Evolutionary conservation across 164 flowering plant species (phyloP).

Genomic region (Kingdonia uniflora): DNA sequence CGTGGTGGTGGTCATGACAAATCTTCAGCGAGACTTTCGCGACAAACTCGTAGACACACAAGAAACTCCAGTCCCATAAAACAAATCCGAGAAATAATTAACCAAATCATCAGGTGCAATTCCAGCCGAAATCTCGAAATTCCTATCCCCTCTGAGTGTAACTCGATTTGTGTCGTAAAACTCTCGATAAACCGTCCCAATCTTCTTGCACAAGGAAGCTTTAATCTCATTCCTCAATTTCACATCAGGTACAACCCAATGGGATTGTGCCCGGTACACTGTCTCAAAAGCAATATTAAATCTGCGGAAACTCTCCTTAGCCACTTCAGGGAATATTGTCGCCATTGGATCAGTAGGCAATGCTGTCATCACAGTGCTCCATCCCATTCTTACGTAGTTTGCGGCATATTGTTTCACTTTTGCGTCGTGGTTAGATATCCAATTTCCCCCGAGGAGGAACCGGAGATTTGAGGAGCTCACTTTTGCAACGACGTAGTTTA

Average conservation of each 20-base stretch:
- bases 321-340: slow-evolving; percentile 18
- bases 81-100: slow-evolving; percentile 37
- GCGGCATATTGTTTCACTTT: slow-evolving; percentile 35
- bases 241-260: slow-evolving; percentile 32
- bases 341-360: slow-evolving; percentile 28
- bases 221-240: slow-evolving; percentile 46
- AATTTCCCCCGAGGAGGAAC: slow-evolving; percentile 44
- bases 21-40: no score
- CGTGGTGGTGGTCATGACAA: no score
- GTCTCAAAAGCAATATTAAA: slow-evolving; percentile 43
- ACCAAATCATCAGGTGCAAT: slow-evolving; percentile 45
- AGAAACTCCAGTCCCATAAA: slow-evolving; percentile 14
- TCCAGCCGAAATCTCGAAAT: slow-evolving; percentile 11
- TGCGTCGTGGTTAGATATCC: slow-evolving; percentile 36
- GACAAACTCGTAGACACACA: slow-evolving; percentile 10
- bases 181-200: slow-evolving; percentile 28
- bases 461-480: slow-evolving; percentile 37
- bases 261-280: slow-evolving; percentile 30
- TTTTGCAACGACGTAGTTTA: slow-evolving; percentile 33
- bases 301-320: slow-evolving; percentile 20
- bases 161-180: slow-evolving; percentile 20
- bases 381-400: slow-evolving; percentile 40
- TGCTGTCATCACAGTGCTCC: slow-evolving; percentile 37
- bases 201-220: slow-evolving; percentile 26
- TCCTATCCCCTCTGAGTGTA: slow-evolving; percentile 12